Evolutionary conservation across 2,329 filamentous ascomycete genomes (phyloP).

Genomic region (Colletotrichum sp.): DNA sequence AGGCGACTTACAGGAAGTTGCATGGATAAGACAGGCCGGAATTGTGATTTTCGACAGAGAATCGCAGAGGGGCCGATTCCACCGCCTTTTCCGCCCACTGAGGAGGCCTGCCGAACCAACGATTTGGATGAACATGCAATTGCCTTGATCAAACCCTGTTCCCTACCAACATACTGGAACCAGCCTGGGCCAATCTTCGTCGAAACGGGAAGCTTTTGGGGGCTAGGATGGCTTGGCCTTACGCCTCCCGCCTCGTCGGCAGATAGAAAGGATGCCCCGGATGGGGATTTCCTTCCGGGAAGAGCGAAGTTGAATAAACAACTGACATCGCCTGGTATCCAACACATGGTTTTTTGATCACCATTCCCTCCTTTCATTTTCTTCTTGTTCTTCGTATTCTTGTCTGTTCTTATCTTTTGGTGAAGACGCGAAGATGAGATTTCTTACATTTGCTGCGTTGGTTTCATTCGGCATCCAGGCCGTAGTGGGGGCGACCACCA

Average conservation of each 20-base stretch:
- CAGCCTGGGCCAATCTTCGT: neutral
- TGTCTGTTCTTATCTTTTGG: neutral
- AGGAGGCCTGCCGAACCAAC: neutral
- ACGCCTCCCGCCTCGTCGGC: neutral
- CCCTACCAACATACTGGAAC: neutral
- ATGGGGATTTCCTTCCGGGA: neutral
- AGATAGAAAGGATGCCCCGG: neutral
- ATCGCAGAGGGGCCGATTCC: neutral
- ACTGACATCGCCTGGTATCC: neutral
- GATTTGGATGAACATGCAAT: neutral
- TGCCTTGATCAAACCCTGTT: neutral
- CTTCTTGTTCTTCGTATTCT: neutral
- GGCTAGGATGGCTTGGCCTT: neutral
- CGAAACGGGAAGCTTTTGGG: neutral
- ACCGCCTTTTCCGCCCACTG: neutral
- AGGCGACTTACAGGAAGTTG: neutral
- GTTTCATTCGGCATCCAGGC: neutral
- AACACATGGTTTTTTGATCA: neutral
- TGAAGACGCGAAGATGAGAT: conserved; percentile 11
- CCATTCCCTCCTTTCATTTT: neutral
- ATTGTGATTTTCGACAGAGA: neutral
- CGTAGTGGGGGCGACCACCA: conserved; percentile 2
- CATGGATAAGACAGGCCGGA: neutral
- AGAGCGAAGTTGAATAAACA: neutral
- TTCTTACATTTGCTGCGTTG: conserved; percentile 1